Evolutionary conservation across 352 stramenopile genomes (phyloP).

Genomic region (Globisporangium paroecandrum): DNA sequence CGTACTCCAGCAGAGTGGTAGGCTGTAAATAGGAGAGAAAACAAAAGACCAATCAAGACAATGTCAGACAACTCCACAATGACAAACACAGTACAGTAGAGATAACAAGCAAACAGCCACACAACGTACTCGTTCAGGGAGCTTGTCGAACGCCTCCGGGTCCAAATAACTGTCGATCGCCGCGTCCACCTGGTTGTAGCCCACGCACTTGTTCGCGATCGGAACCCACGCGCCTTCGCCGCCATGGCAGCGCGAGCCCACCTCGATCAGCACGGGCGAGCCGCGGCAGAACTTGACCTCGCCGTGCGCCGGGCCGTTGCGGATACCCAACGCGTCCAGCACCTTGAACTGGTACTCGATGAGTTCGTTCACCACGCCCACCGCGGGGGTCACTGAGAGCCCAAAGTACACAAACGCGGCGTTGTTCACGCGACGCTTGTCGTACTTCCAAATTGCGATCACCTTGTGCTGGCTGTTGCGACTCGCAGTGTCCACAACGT

Average conservation of each 20-base stretch:
- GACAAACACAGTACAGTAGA: background rate
- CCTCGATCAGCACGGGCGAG: slow-evolving; percentile 92
- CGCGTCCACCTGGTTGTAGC: slow-evolving; percentile 93
- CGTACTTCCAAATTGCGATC: slow-evolving; percentile 96
- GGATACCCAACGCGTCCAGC: slow-evolving; percentile 62
- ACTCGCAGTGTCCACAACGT: slow-evolving; percentile 95
- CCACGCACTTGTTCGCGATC: slow-evolving; percentile 88
- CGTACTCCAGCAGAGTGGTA: slow-evolving; percentile 71
- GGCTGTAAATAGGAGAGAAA: slow-evolving; percentile 29
- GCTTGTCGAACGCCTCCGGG: slow-evolving; percentile 47
- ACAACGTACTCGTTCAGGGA: slow-evolving; percentile 46
- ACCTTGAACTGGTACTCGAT: slow-evolving; percentile 86
- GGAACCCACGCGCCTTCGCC: slow-evolving; percentile 93
- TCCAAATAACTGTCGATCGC: slow-evolving; percentile 84
- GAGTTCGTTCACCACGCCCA: slow-evolving; percentile 67
- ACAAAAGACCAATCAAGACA: background rate
- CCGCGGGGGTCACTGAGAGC: slow-evolving; percentile 66
- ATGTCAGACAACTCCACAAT: background rate
- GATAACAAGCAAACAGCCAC: slow-evolving; percentile 10
- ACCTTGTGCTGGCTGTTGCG: slow-evolving; percentile 93
- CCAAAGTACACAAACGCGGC: slow-evolving; percentile 95
- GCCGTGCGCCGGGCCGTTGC: slow-evolving; percentile 71
- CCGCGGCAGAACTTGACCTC: slow-evolving; percentile 85
- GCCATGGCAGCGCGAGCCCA: slow-evolving; percentile 94
- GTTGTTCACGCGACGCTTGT: slow-evolving; percentile 94